Base-by-base conservation (phyloP, 495 filamentous ascomycete genomes). In the Annulohypoxylon bovei region DNA sequence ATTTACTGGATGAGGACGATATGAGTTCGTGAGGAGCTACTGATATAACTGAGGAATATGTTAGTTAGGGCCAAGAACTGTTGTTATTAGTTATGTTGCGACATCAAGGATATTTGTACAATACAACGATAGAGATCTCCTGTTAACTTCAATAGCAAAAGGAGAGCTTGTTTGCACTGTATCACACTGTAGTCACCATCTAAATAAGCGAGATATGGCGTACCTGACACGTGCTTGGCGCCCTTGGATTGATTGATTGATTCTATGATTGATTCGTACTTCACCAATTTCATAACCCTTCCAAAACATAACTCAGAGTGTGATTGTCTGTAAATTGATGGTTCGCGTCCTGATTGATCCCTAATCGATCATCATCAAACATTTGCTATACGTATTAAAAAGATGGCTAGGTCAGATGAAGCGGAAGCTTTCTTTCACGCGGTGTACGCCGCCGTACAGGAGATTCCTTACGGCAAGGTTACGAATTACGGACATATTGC, bases 401-500 rank as follows among this genome's bases (percentile, higher is more conserved):
- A 20, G 4, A 94, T 94, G 92, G 75, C 90, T 25, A 90, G 91
- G 64, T 88, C 89, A 20, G 92, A 95, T 74, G 94, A 97, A 83
- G 93, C 93, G 20, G 86, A 90, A 72, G 87, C 86, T 68, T 98
- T 94, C 86, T 93, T 91, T 79, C 82, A 88, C 67, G 92, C 91
- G 35, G 94, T 97, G 37, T 97, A 96, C 81, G 75, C 80, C 55
- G 92, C 93, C 20, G 88, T 97, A 30, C 92, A 94, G 73, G 88
- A 96, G 79, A 91, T 98, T 56, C 95, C 95, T 0, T 76, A 76
- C 3, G 94, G 95, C 54, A 90, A 85, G 74, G 93, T 97, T 40
- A 97, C 93, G 0, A 91, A 87, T 49, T 97, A 97, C 79, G 93
- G 92, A 0, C 94, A 97, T 76, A 95, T 98, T 61, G 94, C 94